Conservation (phyloP, 2,329 filamentous ascomycete genomes). For the Fusarium torreyae region DNA sequence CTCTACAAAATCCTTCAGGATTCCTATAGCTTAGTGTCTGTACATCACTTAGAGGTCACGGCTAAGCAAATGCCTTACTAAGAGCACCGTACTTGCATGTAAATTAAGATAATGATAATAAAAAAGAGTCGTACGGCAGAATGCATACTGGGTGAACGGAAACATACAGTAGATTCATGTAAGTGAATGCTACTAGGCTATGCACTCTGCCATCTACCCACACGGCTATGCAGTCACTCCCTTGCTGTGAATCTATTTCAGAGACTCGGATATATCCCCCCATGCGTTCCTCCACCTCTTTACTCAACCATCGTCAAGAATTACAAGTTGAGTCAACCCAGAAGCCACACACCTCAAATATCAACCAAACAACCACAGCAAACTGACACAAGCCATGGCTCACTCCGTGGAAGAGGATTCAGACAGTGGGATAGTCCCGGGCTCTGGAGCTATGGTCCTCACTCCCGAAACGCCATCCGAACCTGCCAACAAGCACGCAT, state of each 20-base stretch:
- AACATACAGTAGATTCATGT: conserved; percentile 12
- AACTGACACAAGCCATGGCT: neutral
- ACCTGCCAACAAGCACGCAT: neutral
- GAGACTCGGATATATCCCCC: neutral
- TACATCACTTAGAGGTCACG: neutral
- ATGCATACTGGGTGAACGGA: neutral
- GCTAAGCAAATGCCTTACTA: neutral
- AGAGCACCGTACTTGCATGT: no score
- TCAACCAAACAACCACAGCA: neutral
- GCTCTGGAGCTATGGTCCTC: neutral
- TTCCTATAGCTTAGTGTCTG: neutral
- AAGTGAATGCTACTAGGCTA: conserved; percentile 5
- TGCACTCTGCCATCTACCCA: neutral
- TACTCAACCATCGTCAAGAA: neutral
- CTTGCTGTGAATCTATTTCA: neutral
- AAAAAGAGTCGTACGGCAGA: neutral
- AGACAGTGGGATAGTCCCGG: conserved; percentile 4
- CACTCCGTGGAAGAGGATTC: neutral
- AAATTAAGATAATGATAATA: no score
- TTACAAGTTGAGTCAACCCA: neutral
- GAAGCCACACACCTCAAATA: neutral
- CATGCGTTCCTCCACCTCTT: neutral
- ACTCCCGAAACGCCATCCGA: neutral
- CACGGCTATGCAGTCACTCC: neutral
- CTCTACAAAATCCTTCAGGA: no score